Conservation (phyloP, 1,284 basidiomycete species). For the Ceratobasidium sp. region DNA sequence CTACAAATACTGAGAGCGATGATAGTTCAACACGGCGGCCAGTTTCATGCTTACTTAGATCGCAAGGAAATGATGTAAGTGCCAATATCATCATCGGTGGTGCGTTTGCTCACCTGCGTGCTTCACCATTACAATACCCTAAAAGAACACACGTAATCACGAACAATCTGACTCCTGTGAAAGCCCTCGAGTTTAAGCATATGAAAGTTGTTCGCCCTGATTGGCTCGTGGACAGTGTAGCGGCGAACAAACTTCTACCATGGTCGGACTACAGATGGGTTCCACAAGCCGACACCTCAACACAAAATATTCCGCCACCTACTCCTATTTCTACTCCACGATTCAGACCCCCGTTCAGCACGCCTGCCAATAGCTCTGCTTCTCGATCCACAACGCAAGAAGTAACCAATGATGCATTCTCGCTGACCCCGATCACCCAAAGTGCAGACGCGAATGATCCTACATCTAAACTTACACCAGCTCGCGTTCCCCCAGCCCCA, state of each 20-base stretch:
- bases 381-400: not conserved
- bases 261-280: slow-evolving; percentile 76
- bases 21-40: slow-evolving; percentile 85
- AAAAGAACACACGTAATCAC: slow-evolving; percentile 89
- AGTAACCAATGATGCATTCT: not conserved
- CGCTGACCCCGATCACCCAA: not conserved
- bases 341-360: too few species aligned
- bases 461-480: not conserved
- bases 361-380: not conserved
- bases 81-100: not conserved
- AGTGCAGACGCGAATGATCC: not conserved
- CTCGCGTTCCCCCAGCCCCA: too few species aligned
- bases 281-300: slow-evolving; percentile 2
- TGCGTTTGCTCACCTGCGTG: slow-evolving; percentile 15
- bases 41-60: slow-evolving; percentile 85
- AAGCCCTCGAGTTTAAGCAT: slow-evolving; percentile 85
- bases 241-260: slow-evolving; percentile 72
- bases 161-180: slow-evolving; percentile 87
- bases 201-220: slow-evolving; percentile 90
- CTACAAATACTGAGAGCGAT: slow-evolving; percentile 85
- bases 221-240: slow-evolving; percentile 85
- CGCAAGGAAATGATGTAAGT: slow-evolving; percentile 78
- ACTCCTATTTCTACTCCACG: slow-evolving; percentile 12
- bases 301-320: not conserved
- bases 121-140: slow-evolving; percentile 33